Base-by-base conservation (phyloP, 140 eudicot species). In the Senecio squalidus region DNA sequence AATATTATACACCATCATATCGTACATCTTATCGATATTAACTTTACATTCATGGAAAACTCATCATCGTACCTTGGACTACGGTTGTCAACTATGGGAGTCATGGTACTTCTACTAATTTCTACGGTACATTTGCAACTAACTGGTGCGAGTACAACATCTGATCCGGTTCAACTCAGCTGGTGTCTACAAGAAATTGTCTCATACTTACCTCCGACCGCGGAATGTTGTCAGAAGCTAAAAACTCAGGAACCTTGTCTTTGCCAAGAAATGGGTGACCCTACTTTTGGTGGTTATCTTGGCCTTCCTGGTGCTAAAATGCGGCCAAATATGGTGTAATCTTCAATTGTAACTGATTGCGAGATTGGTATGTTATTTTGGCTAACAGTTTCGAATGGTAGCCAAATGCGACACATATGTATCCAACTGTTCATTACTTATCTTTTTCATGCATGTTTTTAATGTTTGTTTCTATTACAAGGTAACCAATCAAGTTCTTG, bases 121-220 rank as follows among this genome's bases (percentile, higher is more conserved):
- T 60, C 41, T 20, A 3, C 38, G 0, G 66, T 40, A 43, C 8
- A 43, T 17, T 29, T 60, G 26, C 29, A 26, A 17, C 41, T 3
- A 54, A 54, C 39, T 54, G 60, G 29, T 27, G 30, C 57, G 36
- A 18, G 6, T 7, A 20, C 13, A 3, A 21, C 21, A 27, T 60
- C 55, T 4, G 54, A 44, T 41, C 60, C 41, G 1, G 62, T 65
- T 48, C 6, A 65, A 15, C 9, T 66, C 15, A 52, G 62, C 16
- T 52, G 76, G 76, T 71, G 76, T 55, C 26, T 71, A 8, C 76
- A 71, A 24, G 55, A 71, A 4, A 23, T 71, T 9, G 76, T 71
- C 5, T 18, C 76, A 5, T 26, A 55, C 71, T 43, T 62, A 1
- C 59, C 66, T 6, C 76, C 76, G n/a, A 43, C 76, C 1, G 1